Evolutionary conservation across 805 yeast genomes (phyloP), one percentile per base, ranked within the genome.

Genomic region (Starmerella vaccinii): DNA sequence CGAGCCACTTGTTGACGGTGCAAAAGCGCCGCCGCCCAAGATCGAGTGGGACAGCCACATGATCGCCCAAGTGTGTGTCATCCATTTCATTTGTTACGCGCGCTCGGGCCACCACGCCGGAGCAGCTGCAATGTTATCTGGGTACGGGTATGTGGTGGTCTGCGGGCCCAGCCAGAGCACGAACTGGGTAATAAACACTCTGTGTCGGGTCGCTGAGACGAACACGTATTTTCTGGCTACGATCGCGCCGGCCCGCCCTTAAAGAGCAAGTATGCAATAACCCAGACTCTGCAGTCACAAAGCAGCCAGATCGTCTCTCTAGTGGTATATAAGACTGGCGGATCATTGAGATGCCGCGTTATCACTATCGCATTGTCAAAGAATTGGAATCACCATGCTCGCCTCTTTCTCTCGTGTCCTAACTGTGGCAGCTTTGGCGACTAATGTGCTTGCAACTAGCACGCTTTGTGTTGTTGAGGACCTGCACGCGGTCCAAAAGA

Each of bases 381-480:
- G n/a, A 16, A 7, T 13, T 32, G 26, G n/a, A 13, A 23, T 22
- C 22, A 8, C 6, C 5, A 42, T 43, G 38, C n/a, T 32, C n/a
- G 37, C 27, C 37, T 5, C 32, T 3, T 3, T 30, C 9, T 9
- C 38, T 9, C 38, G 27, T 10, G 38, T 22, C 9, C 12, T 43
- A 2, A 29, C 22, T 18, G 12, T 16, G 3, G 10, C 22, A 13
- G 23, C 46, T 2, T 18, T 49, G 5, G 39, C 46, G 13, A 5
- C 33, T 12, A 18, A 10, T 9, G 50, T 32, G n/a, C 15, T 49
- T 19, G 56, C 53, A 5, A 38, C 34, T 13, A 32, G 53, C 12
- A 52, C 49, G n/a, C 49, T 48, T 10, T 51, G 56, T 34, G 30
- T 58, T 19, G 49, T 52, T 12, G 5, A 26, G 16, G 59, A 57